Percentiles rank a stretch among this genome's conserved stretches.
These are phyloP conservation scores for Rhizopogon rudus DNA, from an alignment of 768 basidiomycete species.

Conservation along the genomic window DNA sequence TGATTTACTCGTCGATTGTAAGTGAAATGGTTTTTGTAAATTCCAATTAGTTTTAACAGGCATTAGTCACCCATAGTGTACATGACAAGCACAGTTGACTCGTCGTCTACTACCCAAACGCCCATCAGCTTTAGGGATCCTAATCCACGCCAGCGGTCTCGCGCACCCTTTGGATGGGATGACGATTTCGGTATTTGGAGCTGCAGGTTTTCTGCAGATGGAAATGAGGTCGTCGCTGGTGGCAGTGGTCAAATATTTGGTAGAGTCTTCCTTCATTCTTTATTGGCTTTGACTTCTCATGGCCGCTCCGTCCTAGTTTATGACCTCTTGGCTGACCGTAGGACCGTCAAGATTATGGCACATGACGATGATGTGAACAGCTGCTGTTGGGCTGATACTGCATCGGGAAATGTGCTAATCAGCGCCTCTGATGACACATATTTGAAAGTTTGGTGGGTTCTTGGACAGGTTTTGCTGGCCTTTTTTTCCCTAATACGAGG, in stretches of 20 bases:
- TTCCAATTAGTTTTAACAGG: constrained; percentile 6
- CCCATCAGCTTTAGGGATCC: constrained; percentile 58
- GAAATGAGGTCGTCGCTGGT: constrained; percentile 92
- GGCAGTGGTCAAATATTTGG: constrained; percentile 81
- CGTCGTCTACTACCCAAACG: constrained; percentile 47
- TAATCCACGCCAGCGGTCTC: constrained; percentile 27
- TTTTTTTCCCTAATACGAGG: neutral
- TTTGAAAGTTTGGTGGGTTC: constrained; percentile 86
- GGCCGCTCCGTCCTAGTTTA: constrained; percentile 56
- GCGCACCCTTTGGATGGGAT: constrained; percentile 30
- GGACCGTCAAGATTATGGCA: constrained; percentile 82
- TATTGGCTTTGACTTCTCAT: neutral
- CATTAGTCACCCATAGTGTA: constrained; percentile 65
- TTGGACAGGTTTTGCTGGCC: neutral
- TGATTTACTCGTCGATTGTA: constrained; percentile 92
- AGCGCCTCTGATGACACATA: constrained; percentile 94
- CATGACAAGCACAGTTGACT: constrained; percentile 69
- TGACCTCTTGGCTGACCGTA: constrained; percentile 74
- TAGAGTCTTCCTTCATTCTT: constrained; percentile 17
- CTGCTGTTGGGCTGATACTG: constrained; percentile 92
- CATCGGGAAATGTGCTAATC: constrained; percentile 89
- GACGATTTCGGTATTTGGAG: constrained; percentile 81
- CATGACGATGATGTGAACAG: constrained; percentile 93
- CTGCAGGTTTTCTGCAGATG: constrained; percentile 94
- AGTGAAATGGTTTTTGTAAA: constrained; percentile 13